Evolutionary conservation across 2,329 filamentous ascomycete species (phyloP).

Genomic region (Diplodia intermedia): DNA sequence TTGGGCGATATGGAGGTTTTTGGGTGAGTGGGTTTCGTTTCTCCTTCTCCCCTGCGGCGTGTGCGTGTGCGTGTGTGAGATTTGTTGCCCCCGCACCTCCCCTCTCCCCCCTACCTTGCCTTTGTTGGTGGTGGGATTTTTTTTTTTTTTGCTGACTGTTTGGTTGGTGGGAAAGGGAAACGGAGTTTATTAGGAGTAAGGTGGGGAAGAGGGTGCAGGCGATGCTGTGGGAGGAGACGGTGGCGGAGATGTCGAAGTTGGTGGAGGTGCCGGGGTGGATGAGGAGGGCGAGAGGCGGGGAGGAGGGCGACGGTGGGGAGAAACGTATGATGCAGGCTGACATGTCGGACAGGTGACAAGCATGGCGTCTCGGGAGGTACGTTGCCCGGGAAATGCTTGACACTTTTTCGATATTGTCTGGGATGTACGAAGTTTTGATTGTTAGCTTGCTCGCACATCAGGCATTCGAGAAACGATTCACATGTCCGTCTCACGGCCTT

Average conservation of each 20-base stretch:
- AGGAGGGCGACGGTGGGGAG: not conserved
- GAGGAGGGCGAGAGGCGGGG: not conserved
- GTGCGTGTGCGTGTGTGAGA: not conserved
- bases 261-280: conserved; percentile 14
- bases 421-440: not conserved
- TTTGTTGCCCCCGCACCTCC: too few species aligned
- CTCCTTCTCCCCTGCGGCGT: not conserved
- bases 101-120: too few species aligned
- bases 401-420: not conserved
- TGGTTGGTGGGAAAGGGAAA: not conserved
- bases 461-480: not conserved
- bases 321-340: not conserved
- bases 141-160: not conserved
- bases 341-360: conserved; percentile 1
- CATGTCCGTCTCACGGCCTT: not conserved
- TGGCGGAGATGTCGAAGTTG: conserved; percentile 9
- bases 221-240: conserved; percentile 15
- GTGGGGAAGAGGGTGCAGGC: not conserved
- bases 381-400: not conserved
- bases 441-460: not conserved
- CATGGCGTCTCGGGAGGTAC: not conserved
- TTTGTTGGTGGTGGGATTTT: not conserved
- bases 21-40: not conserved
- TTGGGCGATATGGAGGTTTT: conserved; percentile 4
- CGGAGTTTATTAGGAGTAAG: not conserved